Evolutionary conservation across 106 monocot genomes (phyloP).

Genomic region (Vanilla planifolia): DNA sequence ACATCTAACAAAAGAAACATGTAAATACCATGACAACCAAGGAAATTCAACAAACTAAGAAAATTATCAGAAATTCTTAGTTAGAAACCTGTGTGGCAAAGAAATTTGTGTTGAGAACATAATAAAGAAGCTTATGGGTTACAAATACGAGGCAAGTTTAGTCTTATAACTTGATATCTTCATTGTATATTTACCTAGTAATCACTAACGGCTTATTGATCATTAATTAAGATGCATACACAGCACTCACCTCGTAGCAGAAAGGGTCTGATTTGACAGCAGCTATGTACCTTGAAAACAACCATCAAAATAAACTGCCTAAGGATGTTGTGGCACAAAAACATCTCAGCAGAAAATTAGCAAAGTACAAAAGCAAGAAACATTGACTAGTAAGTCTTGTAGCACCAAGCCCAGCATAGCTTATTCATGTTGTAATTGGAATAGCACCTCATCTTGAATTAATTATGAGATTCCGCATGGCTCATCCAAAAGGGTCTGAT

Average conservation of each 20-base stretch:
- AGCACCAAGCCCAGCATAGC: neutral
- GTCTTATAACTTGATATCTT: no score
- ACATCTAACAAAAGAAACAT: neutral
- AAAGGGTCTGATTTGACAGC: slow-evolving; percentile 93
- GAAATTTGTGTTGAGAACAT: no score
- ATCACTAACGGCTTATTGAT: neutral
- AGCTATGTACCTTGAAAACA: slow-evolving; percentile 76
- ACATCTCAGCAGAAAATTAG: neutral
- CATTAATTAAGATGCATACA: neutral
- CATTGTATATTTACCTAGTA: no score
- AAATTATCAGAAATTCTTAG: neutral
- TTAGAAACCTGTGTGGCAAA: neutral
- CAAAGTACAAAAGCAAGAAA: neutral
- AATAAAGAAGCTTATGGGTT: no score
- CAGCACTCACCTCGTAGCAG: slow-evolving; percentile 78
- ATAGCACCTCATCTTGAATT: no score
- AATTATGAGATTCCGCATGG: no score
- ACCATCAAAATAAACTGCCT: slow-evolving; percentile 2
- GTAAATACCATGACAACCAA: neutral
- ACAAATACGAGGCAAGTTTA: no score
- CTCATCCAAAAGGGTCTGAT: no score
- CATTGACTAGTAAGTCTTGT: neutral
- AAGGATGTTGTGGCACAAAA: slow-evolving; percentile 1
- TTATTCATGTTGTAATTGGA: no score
- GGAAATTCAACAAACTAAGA: neutral